Evolutionary conservation across 1,139 yeast species (phyloP), one percentile per base, ranked within the genome.

Genomic region (Debaryomyces robertsiae): DNA sequence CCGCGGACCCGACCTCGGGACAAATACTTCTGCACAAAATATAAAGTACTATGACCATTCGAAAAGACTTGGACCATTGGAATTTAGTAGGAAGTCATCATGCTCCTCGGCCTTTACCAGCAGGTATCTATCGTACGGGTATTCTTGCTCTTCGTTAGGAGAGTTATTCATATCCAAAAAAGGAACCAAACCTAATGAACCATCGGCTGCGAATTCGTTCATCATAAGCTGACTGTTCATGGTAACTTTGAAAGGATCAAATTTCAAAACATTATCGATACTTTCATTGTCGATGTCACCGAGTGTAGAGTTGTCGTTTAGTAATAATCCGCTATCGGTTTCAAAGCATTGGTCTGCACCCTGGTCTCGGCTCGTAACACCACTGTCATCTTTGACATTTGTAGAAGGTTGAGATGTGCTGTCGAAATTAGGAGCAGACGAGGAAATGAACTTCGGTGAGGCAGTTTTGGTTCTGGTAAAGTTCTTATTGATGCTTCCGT

Each of bases 191-290:
- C 86, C 88, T 34, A 81, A 60, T 0, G 87, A 81, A 0, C 86
- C 86, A 61, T 81, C 88, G 10, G 84, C 84, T 9, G 81, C 84
- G 60, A 81, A 81, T 46, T 79, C 84, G 47, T 69, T 69, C 49
- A 71, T 58, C 57, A 72, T 57, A 50, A 60, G 47, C 53, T 75
- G 57, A 51, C 69, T 64, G 40, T 58, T 60, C 29, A 65, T 48
- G 44, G 63, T 62, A 31, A 64, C 63, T 36, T 69, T 66, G 48
- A 65, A 71, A 4, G 76, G 77, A 46, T 72, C 77, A 48, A 70
- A 70, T 39, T 62, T 61, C 16, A 72, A 54, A 3, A 69, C 51
- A 18, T 52, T 58, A 22, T 66, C 71, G 14, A 65, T 48, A 19
- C 43, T 47, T 29, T 60, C 59, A 16, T 25, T 19, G 6, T 18